Base-by-base conservation (phyloP, 306 rosid genomes). In the Cicer bijugum region DNA sequence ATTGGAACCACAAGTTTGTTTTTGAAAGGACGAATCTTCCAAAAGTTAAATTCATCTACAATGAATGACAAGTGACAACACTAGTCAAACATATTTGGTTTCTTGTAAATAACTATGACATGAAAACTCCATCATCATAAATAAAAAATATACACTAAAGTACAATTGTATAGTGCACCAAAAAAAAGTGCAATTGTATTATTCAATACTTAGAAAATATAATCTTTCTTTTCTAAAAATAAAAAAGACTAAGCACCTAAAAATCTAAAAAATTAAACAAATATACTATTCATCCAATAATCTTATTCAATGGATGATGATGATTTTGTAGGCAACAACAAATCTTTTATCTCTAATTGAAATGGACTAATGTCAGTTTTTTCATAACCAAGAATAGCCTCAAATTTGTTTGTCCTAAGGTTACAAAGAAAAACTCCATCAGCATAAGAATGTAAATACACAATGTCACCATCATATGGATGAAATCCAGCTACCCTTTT, bases 401-500 rank as follows among this genome's bases (percentile, higher is more conserved):
- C 10, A 71, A 71, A 71, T 1, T 15, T 33, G 15, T 72, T 23
- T 12, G 39, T 75, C 19, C n/a, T 4, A 9, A 80, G 9, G 53
- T 80, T 60, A 6, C 67, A 70, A 51, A 11, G 59, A 6, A 59
- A 75, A 60, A 69, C 0, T 1, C 84, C 84, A 50, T 80, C 72
- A 12, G 8, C 52, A 69, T 48, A 69, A 6, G 80, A 80, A 52
- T 75, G 56, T 11, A 80, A 20, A 39, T 67, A 80, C 3, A 80
- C 46, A 69, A 42, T 80, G 19, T 80, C 73, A 7, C 68, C 62
- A 40, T 80, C 80, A 51, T 80, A 38, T 2, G 76, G 80, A 60
- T 80, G 84, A 0, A 80, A 75, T 5, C 80, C 80, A 5, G 23
- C 84, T 1, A 80, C 71, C 0, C 20, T 75, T 28, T 80, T 80